Conservation (phyloP, 495 filamentous ascomycete genomes). For the Extremus antarcticus region DNA sequence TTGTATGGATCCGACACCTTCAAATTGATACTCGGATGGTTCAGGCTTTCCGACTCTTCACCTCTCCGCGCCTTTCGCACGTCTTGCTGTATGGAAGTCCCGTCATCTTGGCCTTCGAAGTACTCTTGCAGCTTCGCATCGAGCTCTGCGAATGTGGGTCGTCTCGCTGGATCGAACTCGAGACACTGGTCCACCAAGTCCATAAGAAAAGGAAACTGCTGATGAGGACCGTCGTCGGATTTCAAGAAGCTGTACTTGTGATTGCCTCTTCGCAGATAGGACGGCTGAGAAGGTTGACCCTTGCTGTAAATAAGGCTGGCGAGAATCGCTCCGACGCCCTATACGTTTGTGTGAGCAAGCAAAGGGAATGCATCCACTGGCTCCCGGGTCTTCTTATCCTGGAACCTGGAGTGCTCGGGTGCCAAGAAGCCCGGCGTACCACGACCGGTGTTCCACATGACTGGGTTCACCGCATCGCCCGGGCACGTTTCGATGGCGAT, state of each 20-base stretch:
- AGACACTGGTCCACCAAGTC: background rate
- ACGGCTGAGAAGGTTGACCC: background rate
- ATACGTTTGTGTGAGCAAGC: constrained; percentile 3
- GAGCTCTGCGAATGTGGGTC: background rate
- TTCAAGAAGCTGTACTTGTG: too few species aligned
- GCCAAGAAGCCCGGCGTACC: constrained; percentile 1
- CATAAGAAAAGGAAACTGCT: background rate
- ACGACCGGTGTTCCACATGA: background rate
- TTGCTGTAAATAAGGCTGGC: background rate
- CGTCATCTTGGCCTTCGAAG: too few species aligned
- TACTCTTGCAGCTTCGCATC: background rate
- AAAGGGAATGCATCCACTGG: background rate
- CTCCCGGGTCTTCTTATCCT: background rate
- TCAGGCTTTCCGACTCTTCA: background rate
- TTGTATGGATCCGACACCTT: too few species aligned
- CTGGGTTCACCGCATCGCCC: constrained; percentile 3
- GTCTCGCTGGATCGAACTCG: background rate
- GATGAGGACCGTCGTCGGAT: background rate
- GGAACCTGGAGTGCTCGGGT: background rate
- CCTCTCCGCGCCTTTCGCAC: background rate
- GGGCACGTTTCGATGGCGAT: constrained; percentile 1
- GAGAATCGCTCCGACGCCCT: constrained; percentile 3
- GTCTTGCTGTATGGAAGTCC: background rate
- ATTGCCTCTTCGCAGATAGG: too few species aligned
- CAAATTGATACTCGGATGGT: too few species aligned